A percentile compares a stretch with the other conserved stretches of the same genome.
phyloP scores from a whole-genome alignment of 2,329 filamentous ascomycete species.

The Alternaria tenuissima region DNA sequence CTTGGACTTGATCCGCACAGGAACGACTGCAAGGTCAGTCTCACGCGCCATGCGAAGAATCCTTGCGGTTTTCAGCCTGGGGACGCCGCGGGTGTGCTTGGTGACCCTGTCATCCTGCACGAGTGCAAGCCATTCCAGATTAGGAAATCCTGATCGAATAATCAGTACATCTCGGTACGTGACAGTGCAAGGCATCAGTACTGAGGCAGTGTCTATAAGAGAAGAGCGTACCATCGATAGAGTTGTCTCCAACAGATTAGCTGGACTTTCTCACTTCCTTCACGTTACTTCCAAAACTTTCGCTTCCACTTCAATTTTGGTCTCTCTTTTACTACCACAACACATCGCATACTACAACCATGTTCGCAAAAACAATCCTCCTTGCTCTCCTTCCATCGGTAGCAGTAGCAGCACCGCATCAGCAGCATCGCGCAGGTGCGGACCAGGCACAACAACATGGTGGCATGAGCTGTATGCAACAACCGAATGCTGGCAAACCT shows the following conservation, averaged over 20 bases:
- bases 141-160: constrained; percentile 21
- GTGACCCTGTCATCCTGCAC: background rate
- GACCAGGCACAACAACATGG: constrained; percentile 2
- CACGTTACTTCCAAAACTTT: background rate
- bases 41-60: background rate
- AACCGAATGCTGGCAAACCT: constrained; percentile 2
- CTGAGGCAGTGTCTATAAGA: background rate
- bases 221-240: background rate
- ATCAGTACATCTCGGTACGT: constrained; percentile 9
- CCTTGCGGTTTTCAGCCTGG: background rate
- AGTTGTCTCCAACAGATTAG: background rate
- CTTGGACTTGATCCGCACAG: background rate
- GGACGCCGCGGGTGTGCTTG: background rate
- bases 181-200: background rate
- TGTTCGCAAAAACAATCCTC: constrained; percentile 3
- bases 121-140: background rate
- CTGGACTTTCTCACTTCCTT: background rate
- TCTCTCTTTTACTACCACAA: background rate
- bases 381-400: constrained; percentile 11
- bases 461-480: constrained; percentile 10
- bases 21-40: background rate
- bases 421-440: background rate
- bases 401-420: constrained; percentile 14
- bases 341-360: background rate
- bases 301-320: background rate